Evolutionary conservation across 495 filamentous ascomycete genomes (phyloP).

Genomic region (Beverwykella pulmonaria): DNA sequence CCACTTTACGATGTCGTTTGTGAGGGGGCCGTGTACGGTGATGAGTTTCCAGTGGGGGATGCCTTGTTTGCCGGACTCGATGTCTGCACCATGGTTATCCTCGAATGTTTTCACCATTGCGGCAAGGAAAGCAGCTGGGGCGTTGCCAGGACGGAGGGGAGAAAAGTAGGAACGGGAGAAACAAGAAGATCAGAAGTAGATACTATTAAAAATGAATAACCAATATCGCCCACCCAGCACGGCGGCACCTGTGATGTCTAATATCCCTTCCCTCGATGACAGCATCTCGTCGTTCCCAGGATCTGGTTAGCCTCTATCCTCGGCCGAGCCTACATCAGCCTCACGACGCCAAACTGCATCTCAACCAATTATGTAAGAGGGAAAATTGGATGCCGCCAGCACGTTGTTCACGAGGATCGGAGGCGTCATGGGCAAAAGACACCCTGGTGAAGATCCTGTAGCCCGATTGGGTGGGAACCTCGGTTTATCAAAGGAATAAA

Average conservation of each 20-base stretch:
- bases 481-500: not conserved
- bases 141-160: not conserved
- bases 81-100: conserved; percentile 13
- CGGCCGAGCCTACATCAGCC: not conserved
- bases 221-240: too few relatives aligned
- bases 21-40: conserved; percentile 58
- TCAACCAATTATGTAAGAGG: not conserved
- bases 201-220: too few relatives aligned
- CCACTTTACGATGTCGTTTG: conserved; percentile 58
- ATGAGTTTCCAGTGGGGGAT: conserved; percentile 47
- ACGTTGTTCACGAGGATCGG: not conserved
- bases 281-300: not conserved
- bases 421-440: not conserved
- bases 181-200: too few relatives aligned
- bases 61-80: conserved; percentile 39
- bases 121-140: not conserved
- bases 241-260: not conserved
- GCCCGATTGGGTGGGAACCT: not conserved
- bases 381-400: not conserved
- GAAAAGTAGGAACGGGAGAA: too few relatives aligned
- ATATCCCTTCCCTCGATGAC: not conserved
- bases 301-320: too few relatives aligned
- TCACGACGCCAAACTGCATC: not conserved
- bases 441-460: not conserved
- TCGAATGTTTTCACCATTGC: conserved; percentile 12